These are phyloP conservation scores for Arthrinium phaeospermum DNA, from an alignment of 2,329 filamentous ascomycete species.

Conservation along the genomic window DNA sequence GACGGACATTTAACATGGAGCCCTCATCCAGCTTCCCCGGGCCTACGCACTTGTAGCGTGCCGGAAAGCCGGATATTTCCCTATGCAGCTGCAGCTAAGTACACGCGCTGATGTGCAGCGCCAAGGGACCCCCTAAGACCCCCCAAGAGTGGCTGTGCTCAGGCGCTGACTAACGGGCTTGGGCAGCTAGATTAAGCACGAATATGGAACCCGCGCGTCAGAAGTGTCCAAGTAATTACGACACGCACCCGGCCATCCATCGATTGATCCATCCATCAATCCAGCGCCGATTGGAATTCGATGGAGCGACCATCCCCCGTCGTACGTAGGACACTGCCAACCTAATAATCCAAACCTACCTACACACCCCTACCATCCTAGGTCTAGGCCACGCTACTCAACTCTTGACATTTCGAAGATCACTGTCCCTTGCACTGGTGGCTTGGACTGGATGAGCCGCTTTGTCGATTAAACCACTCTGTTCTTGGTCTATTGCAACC, in stretches of 20 bases:
- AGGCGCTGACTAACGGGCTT: constrained; percentile 1
- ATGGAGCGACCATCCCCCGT: constrained; percentile 16
- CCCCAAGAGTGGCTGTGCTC: constrained; percentile 10
- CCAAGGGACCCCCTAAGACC: background rate
- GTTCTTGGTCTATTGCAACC: constrained; percentile 7
- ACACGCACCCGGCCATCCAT: background rate
- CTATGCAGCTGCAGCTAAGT: background rate
- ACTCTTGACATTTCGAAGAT: background rate
- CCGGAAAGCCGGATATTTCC: background rate
- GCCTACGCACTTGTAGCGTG: background rate
- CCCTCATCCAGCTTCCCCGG: background rate
- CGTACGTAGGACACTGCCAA: background rate
- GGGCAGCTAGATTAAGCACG: background rate
- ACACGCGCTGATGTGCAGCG: background rate
- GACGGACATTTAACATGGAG: background rate
- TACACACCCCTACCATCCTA: background rate
- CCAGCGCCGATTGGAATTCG: background rate
- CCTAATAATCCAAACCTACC: constrained; percentile 9
- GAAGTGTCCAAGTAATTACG: background rate
- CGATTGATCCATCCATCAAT: constrained; percentile 8
- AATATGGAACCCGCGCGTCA: background rate
- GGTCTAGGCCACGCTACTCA: too few species aligned
- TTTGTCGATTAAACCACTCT: constrained; percentile 6
- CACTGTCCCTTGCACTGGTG: constrained; percentile 15
- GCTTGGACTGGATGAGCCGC: constrained; percentile 15